These are phyloP conservation scores for Leccinum fibrillosum DNA, from an alignment of 768 basidiomycete genomes.

Conservation along the genomic window DNA sequence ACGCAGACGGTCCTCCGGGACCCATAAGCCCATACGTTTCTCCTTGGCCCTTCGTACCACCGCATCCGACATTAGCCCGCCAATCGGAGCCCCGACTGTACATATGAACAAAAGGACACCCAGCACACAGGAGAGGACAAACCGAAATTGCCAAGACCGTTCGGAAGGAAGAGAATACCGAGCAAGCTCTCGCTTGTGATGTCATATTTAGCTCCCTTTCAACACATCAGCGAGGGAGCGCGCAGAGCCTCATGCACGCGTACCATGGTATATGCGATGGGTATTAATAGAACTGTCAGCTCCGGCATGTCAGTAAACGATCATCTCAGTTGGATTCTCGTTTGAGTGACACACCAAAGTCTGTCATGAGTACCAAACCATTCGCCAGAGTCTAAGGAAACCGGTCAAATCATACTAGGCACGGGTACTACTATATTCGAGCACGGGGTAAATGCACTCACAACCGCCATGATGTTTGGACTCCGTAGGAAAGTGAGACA, in stretches of 20 bases:
- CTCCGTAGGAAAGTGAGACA: conserved; percentile 51
- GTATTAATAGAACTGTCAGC: conserved; percentile 44
- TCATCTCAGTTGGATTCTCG: not conserved
- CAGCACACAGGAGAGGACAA: not conserved
- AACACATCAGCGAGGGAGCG: not conserved
- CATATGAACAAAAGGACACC: not conserved
- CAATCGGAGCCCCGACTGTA: conserved; percentile 57
- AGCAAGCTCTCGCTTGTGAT: conserved; percentile 23
- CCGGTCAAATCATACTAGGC: not conserved
- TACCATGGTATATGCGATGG: conserved; percentile 67
- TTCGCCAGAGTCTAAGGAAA: conserved; percentile 42
- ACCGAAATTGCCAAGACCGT: conserved; percentile 27
- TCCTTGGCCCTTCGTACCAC: conserved; percentile 47
- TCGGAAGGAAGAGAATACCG: conserved; percentile 26
- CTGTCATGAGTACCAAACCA: conserved; percentile 24
- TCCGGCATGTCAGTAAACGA: not conserved
- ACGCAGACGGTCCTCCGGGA: conserved; percentile 66
- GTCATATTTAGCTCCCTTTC: conserved; percentile 45
- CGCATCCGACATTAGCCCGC: conserved; percentile 57
- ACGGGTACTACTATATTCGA: not conserved
- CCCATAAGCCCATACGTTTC: conserved; percentile 53
- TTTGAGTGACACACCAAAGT: conserved; percentile 28
- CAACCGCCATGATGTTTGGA: conserved; percentile 55
- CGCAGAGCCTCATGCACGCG: conserved; percentile 12
- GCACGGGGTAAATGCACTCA: conserved; percentile 29